Evolutionary conservation across 805 yeast genomes (phyloP).

Genomic region (Saccharomycopsis oosterbeekiorum): DNA sequence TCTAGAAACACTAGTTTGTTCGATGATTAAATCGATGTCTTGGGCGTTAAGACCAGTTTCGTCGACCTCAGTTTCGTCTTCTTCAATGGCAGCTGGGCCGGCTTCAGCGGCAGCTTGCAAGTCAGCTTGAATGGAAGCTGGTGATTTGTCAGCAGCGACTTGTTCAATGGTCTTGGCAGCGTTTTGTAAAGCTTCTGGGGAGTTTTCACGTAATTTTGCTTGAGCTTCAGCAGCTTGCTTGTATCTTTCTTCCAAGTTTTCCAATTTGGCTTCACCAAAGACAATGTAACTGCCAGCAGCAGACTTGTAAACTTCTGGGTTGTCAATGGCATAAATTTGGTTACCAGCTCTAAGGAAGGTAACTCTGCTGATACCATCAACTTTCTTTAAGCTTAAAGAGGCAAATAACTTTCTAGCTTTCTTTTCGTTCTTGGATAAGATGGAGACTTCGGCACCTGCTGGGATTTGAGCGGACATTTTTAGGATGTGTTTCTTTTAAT

Average conservation of each 20-base stretch:
- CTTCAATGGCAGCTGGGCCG: conserved; percentile 36
- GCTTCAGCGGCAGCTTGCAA: conserved; percentile 56
- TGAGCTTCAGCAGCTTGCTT: conserved; percentile 77
- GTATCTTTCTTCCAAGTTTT: conserved; percentile 83
- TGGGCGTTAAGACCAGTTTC: conserved; percentile 73
- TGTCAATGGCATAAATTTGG: conserved; percentile 82
- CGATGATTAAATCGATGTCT: conserved; percentile 78
- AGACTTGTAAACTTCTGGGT: conserved; percentile 92
- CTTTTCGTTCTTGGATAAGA: conserved; percentile 85
- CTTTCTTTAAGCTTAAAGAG: conserved; percentile 82
- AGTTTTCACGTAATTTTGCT: conserved; percentile 45
- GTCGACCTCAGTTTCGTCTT: conserved; percentile 67
- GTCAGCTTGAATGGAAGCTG: conserved; percentile 76
- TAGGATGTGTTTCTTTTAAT: not conserved
- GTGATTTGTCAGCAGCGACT: conserved; percentile 42
- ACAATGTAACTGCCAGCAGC: conserved; percentile 91
- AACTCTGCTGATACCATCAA: conserved; percentile 90
- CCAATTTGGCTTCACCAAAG: conserved; percentile 96
- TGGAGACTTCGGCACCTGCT: conserved; percentile 73
- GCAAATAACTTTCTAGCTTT: conserved; percentile 86
- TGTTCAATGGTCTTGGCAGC: conserved; percentile 34
- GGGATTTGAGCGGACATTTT: conserved; percentile 45
- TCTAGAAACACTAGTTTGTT: conserved; percentile 85
- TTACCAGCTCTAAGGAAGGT: conserved; percentile 91
- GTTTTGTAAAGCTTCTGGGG: conserved; percentile 35